phyloP scores from a whole-genome alignment of 208 protist species.

The Acanthamoeba comandoni region DNA sequence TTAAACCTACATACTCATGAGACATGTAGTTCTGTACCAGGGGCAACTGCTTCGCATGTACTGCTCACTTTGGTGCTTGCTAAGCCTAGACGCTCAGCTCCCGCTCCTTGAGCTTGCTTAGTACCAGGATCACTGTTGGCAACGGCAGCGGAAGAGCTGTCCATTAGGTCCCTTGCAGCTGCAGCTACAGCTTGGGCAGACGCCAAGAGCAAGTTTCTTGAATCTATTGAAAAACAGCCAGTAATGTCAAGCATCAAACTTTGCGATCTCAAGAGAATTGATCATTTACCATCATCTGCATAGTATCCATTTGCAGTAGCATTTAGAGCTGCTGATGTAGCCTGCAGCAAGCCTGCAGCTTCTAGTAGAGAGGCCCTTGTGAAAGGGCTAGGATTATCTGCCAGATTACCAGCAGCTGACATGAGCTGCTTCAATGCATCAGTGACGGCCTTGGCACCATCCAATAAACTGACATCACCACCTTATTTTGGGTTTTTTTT shows the following conservation, averaged over 20 bases:
- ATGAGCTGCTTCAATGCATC: conserved; percentile 72
- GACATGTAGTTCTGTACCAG: neutral
- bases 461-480: conserved; percentile 65
- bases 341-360: conserved; percentile 63
- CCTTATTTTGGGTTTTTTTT: no score
- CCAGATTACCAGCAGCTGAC: conserved; percentile 56
- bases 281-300: conserved; percentile 30
- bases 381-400: conserved; percentile 70
- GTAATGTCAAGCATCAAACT: no score
- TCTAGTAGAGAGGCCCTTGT: conserved; percentile 66
- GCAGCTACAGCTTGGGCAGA: conserved; percentile 62
- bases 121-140: conserved; percentile 55
- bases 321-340: conserved; percentile 72
- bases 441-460: conserved; percentile 72
- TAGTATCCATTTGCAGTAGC: conserved; percentile 63
- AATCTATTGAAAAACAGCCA: neutral
- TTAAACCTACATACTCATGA: no score
- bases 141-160: conserved; percentile 32
- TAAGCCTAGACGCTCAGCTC: conserved; percentile 38
- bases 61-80: conserved; percentile 58
- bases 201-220: conserved; percentile 67
- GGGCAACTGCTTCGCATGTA: conserved; percentile 60
- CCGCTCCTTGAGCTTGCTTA: conserved; percentile 42
- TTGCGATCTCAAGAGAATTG: no score
- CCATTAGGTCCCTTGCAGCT: conserved; percentile 51